Conservation (phyloP, 2,329 filamentous ascomycete genomes). For the Pseudocercospora eumusae region DNA sequence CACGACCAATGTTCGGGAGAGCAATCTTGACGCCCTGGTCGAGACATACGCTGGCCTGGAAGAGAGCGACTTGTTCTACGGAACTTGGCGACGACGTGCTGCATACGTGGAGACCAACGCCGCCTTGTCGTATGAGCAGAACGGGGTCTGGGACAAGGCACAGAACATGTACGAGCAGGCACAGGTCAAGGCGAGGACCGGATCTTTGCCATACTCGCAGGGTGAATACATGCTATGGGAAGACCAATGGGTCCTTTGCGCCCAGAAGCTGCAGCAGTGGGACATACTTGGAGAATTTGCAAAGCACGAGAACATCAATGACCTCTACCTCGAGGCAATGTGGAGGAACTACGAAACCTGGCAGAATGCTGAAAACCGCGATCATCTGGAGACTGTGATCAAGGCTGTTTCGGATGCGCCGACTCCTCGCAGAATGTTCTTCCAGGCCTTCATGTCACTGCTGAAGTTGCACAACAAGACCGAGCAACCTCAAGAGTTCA, state of each 20-base stretch:
- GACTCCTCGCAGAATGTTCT: conserved; percentile 90
- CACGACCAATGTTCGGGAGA: conserved; percentile 81
- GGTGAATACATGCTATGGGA: conserved; percentile 99
- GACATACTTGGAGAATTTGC: conserved; percentile 96
- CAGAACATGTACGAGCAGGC: conserved; percentile 95
- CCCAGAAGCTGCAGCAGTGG: conserved; percentile 98
- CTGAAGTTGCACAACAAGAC: conserved; percentile 91
- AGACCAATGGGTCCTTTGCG: conserved; percentile 97
- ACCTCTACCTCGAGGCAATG: conserved; percentile 89
- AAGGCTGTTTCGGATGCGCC: conserved; percentile 98
- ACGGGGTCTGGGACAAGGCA: conserved; percentile 98
- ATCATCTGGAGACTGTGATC: conserved; percentile 88
- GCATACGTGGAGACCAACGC: conserved; percentile 98
- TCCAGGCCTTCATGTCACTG: conserved; percentile 96
- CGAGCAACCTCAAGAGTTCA: conserved; percentile 78
- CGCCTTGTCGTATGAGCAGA: conserved; percentile 95
- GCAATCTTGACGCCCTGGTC: conserved; percentile 92
- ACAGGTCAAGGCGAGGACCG: conserved; percentile 94
- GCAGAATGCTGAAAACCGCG: conserved; percentile 80
- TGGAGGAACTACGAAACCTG: conserved; percentile 97
- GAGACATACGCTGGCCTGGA: conserved; percentile 88
- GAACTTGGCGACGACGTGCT: conserved; percentile 90
- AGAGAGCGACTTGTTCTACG: conserved; percentile 97
- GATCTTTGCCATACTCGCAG: conserved; percentile 92
- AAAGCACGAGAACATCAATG: conserved; percentile 98